Conservation (phyloP, 306 rosid species). For the Quercus dentata region DNA sequence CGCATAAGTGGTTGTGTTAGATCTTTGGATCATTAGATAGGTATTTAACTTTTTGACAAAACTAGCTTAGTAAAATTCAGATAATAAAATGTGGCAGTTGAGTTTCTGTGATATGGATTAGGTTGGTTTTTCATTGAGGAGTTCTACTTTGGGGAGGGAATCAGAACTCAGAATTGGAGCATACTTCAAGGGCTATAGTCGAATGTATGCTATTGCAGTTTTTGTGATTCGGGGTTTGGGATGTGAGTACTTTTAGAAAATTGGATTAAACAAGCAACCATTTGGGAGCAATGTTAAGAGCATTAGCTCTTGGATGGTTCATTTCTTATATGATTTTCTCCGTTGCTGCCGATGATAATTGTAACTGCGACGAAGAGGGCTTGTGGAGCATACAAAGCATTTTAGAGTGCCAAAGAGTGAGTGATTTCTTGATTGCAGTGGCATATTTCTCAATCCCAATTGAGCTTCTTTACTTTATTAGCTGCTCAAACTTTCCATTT, state of each 20-base stretch:
- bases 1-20: not conserved
- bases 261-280: constrained; percentile 59
- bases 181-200: not conserved
- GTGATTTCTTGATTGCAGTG: constrained; percentile 97
- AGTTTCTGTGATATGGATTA: not conserved
- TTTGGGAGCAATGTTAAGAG: constrained; percentile 81
- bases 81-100: not conserved
- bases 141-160: not conserved
- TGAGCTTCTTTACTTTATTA: constrained; percentile 87
- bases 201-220: not conserved
- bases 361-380: constrained; percentile 95
- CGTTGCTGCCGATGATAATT: constrained; percentile 64
- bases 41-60: not conserved
- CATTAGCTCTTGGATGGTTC: constrained; percentile 68
- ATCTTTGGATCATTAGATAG: not conserved
- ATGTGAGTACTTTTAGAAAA: constrained; percentile 25
- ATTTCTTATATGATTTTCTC: constrained; percentile 45
- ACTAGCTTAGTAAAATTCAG: not conserved
- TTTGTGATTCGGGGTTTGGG: constrained; percentile 1
- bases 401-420: constrained; percentile 87
- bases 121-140: not conserved
- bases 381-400: constrained; percentile 84
- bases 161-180: not conserved
- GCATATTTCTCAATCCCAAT: constrained; percentile 97
- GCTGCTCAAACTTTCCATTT: constrained; percentile 98